phyloP scores from a whole-genome alignment of 148 eudicot genomes.

The Pharnaceum exiguum region DNA sequence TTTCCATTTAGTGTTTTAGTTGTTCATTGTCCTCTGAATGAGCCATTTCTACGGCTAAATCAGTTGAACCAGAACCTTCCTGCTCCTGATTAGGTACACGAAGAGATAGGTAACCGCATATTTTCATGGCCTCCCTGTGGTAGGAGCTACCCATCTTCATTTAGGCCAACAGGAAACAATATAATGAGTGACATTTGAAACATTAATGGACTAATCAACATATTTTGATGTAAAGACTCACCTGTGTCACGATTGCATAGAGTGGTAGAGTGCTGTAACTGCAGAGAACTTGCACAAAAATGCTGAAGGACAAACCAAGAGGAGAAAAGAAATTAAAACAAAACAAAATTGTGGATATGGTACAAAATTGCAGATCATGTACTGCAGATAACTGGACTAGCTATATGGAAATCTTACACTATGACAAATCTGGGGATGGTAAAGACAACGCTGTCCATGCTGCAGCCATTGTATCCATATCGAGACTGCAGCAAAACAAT shows the following conservation, averaged over 20 bases:
- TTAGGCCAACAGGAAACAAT: not conserved
- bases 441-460: not conserved
- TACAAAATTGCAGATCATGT: too few relatives aligned
- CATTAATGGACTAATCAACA: too few relatives aligned
- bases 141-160: conserved; percentile 21
- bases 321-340: not conserved
- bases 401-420: conserved; percentile 8
- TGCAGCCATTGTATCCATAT: conserved; percentile 1
- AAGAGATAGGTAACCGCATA: not conserved
- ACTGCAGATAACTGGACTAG: too few relatives aligned
- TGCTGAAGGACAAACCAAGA: conserved; percentile 13
- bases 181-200: not conserved
- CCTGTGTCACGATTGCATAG: conserved; percentile 56
- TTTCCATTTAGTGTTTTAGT: too few relatives aligned
- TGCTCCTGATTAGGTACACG: not conserved
- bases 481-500: conserved; percentile 1
- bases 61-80: not conserved
- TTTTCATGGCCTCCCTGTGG: conserved; percentile 8
- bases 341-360: too few relatives aligned
- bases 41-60: not conserved
- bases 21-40: too few relatives aligned
- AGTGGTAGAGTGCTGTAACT: conserved; percentile 61
- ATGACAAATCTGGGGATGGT: conserved; percentile 6
- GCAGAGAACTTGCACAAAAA: conserved; percentile 39
- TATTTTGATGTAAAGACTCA: conserved; percentile 11